Conservation (phyloP, 208 protist species). For the Leishmania tropica region DNA sequence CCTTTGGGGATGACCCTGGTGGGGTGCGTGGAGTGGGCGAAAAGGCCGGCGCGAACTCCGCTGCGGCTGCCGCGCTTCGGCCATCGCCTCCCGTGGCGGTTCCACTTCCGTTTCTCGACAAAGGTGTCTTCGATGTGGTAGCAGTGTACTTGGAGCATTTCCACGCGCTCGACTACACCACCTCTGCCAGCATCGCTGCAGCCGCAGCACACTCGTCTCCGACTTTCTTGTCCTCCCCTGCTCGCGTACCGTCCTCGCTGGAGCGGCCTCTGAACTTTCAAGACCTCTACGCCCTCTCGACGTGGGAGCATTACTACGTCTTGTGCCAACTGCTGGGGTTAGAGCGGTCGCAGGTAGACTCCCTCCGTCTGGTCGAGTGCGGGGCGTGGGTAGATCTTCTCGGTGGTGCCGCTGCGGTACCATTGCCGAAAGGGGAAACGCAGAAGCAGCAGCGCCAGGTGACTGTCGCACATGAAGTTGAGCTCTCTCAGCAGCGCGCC, state of each 20-base stretch:
- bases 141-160: conserved; percentile 81
- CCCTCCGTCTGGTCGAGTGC: conserved; percentile 15
- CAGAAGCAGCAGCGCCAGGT: neutral
- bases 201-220: neutral
- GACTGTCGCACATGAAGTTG: neutral
- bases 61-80: neutral
- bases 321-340: conserved; percentile 46
- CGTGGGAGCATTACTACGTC: conserved; percentile 68
- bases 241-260: conserved; percentile 18
- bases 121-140: conserved; percentile 48
- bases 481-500: neutral
- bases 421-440: neutral
- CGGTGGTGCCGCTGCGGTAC: conserved; percentile 1
- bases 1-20: conserved; percentile 3
- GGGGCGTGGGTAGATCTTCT: conserved; percentile 61
- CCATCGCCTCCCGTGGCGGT: conserved; percentile 15
- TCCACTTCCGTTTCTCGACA: conserved; percentile 44
- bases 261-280: conserved; percentile 37
- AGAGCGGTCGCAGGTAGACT: conserved; percentile 11
- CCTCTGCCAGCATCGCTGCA: neutral
- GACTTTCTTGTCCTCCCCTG: neutral
- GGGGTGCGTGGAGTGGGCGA: neutral
- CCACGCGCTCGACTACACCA: conserved; percentile 28
- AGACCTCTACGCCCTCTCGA: conserved; percentile 60
- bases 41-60: neutral